Evolutionary conservation across 352 stramenopile species (phyloP).

Genomic region (Phytophthora podocarpi): DNA sequence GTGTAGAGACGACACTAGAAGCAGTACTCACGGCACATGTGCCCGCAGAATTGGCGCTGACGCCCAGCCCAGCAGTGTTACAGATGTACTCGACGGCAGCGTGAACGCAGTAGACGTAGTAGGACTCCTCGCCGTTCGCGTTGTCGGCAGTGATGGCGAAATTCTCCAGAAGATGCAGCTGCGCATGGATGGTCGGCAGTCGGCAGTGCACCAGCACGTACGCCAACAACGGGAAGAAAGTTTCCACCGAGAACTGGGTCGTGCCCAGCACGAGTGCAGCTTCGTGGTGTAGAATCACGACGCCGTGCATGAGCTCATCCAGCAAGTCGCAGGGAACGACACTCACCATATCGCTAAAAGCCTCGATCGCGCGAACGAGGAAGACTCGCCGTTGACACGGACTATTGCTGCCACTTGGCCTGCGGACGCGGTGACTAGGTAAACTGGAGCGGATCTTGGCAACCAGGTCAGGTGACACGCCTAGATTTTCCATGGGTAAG

Average conservation of each 20-base stretch:
- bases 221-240: constrained; percentile 84
- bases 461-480: constrained; percentile 56
- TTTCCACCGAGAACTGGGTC: constrained; percentile 87
- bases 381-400: constrained; percentile 46
- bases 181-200: constrained; percentile 74
- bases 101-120: constrained; percentile 90
- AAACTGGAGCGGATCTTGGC: constrained; percentile 62
- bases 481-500: constrained; percentile 72
- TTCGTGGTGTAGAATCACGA: constrained; percentile 85
- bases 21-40: constrained; percentile 12
- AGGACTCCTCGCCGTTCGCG: constrained; percentile 86
- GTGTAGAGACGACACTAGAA: constrained; percentile 31
- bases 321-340: constrained; percentile 85
- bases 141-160: constrained; percentile 83
- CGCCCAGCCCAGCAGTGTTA: constrained; percentile 57
- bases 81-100: constrained; percentile 85
- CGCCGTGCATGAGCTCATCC: constrained; percentile 85
- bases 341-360: constrained; percentile 81
- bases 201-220: constrained; percentile 82
- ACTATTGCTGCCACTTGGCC: constrained; percentile 20
- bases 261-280: constrained; percentile 86
- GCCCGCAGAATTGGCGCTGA: not conserved
- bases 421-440: constrained; percentile 43
- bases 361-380: constrained; percentile 72
- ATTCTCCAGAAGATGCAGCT: constrained; percentile 84